Percentiles rank a stretch among this genome's conserved stretches.
These are phyloP conservation scores for Adansonia gregorii DNA, from an alignment of 441 rosid species.

Conservation along the genomic window DNA sequence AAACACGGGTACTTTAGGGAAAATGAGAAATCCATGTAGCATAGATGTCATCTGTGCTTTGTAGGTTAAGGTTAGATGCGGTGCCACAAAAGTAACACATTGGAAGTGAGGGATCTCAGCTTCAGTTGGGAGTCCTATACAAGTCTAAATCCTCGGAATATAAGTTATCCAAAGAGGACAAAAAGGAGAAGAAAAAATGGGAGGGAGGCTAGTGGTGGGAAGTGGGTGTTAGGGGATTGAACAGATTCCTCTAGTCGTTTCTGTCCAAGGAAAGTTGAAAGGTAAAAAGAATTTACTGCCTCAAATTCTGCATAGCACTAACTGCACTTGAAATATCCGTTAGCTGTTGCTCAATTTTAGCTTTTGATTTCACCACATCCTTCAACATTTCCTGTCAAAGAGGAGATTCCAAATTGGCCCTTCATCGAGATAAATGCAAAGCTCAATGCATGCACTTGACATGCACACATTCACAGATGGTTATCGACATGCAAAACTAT, in stretches of 20 bases:
- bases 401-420: conserved; percentile 6
- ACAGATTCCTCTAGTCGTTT: conserved; percentile 25
- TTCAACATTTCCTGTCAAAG: conserved; percentile 62
- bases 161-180: conserved; percentile 17
- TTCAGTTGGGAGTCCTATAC: conserved; percentile 49
- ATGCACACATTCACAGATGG: background rate
- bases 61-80: background rate
- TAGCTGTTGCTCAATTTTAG: conserved; percentile 74
- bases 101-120: conserved; percentile 1
- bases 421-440: conserved; percentile 10
- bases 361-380: conserved; percentile 76
- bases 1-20: too few species aligned
- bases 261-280: conserved; percentile 16
- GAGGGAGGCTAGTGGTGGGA: background rate
- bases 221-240: background rate
- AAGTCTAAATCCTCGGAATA: conserved; percentile 36
- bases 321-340: conserved; percentile 55
- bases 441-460: background rate
- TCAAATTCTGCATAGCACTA: conserved; percentile 50
- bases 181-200: background rate
- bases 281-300: conserved; percentile 30
- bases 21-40: too few species aligned
- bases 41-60: background rate
- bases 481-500: background rate
- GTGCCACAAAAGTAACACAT: too few species aligned